A percentile compares a stretch with the other conserved stretches of the same genome.
Evolutionary conservation across 768 basidiomycete species (phyloP).

Genomic region (Dioszegia crocea): DNA sequence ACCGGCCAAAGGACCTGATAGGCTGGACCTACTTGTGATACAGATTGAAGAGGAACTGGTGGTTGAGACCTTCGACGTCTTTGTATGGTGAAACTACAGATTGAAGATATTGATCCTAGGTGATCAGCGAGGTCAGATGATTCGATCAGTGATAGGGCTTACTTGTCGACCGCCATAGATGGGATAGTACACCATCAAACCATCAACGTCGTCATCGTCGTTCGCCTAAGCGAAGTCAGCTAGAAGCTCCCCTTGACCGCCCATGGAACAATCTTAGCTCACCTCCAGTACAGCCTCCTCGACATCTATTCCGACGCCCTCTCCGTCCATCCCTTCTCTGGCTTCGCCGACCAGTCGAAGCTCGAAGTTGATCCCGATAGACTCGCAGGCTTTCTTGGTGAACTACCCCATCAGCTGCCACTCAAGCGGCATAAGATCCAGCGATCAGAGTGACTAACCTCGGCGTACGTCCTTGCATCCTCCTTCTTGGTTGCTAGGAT

Average conservation of each 20-base stretch:
- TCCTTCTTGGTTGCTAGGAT: slow-evolving; percentile 70
- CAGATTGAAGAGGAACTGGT: slow-evolving; percentile 78
- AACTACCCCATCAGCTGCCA: slow-evolving; percentile 55
- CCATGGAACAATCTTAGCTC: slow-evolving; percentile 3
- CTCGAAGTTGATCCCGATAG: slow-evolving; percentile 80
- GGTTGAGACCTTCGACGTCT: slow-evolving; percentile 95
- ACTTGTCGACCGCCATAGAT: slow-evolving; percentile 89
- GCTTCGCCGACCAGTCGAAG: slow-evolving; percentile 64
- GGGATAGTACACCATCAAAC: slow-evolving; percentile 98
- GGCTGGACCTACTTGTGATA: slow-evolving; percentile 76
- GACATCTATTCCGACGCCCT: slow-evolving; percentile 74
- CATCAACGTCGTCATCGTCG: slow-evolving; percentile 74
- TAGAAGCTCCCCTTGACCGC: no score
- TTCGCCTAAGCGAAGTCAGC: slow-evolving; percentile 58
- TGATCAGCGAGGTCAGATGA: background rate
- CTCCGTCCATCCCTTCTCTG: slow-evolving; percentile 51
- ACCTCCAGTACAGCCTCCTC: slow-evolving; percentile 89
- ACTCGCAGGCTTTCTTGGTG: slow-evolving; percentile 83
- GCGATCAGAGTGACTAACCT: slow-evolving; percentile 48
- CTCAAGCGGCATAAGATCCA: background rate
- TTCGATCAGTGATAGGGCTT: slow-evolving; percentile 34
- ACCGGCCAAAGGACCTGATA: background rate
- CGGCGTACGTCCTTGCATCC: slow-evolving; percentile 55
- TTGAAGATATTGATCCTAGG: slow-evolving; percentile 91
- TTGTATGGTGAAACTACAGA: slow-evolving; percentile 94